These are phyloP conservation scores for Fragaria iinumae DNA, from an alignment of 306 rosid genomes.

Conservation along the genomic window DNA sequence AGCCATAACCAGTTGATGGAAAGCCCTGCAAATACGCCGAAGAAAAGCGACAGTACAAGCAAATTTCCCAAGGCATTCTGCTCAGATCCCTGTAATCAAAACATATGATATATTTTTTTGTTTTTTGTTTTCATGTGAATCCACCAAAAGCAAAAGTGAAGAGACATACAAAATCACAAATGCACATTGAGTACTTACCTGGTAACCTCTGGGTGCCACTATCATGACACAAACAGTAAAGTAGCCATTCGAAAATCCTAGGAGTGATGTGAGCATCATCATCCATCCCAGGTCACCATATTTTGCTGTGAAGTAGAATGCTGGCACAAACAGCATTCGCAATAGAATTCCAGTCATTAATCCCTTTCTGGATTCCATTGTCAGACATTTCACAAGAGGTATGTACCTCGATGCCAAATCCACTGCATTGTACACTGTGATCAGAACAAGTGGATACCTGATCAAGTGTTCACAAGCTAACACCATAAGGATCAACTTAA, in stretches of 20 bases:
- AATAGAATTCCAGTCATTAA: slow-evolving; percentile 37
- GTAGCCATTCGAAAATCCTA: slow-evolving; percentile 69
- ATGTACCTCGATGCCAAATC: slow-evolving; percentile 63
- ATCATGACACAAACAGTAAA: slow-evolving; percentile 77
- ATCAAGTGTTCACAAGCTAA: neutral
- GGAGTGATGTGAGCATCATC: slow-evolving; percentile 58
- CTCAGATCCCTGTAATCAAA: slow-evolving; percentile 68
- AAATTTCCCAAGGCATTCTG: slow-evolving; percentile 86
- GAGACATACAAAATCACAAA: neutral
- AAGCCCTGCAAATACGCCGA: slow-evolving; percentile 58
- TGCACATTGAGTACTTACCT: slow-evolving; percentile 34
- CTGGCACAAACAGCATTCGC: slow-evolving; percentile 62
- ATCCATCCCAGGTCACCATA: slow-evolving; percentile 84
- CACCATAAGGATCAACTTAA: neutral
- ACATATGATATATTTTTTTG: neutral
- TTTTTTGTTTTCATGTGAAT: neutral
- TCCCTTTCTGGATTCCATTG: slow-evolving; percentile 67
- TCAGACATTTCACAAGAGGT: slow-evolving; percentile 57
- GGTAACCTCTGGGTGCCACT: slow-evolving; percentile 71
- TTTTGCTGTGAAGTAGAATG: slow-evolving; percentile 76
- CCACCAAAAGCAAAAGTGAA: neutral
- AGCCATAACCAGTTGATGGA: slow-evolving; percentile 78
- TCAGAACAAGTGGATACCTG: slow-evolving; percentile 72
- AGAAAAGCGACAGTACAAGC: slow-evolving; percentile 54
- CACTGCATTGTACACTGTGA: slow-evolving; percentile 55